Base-by-base conservation (phyloP, 805 yeast genomes). In the Ogataea neopini region DNA sequence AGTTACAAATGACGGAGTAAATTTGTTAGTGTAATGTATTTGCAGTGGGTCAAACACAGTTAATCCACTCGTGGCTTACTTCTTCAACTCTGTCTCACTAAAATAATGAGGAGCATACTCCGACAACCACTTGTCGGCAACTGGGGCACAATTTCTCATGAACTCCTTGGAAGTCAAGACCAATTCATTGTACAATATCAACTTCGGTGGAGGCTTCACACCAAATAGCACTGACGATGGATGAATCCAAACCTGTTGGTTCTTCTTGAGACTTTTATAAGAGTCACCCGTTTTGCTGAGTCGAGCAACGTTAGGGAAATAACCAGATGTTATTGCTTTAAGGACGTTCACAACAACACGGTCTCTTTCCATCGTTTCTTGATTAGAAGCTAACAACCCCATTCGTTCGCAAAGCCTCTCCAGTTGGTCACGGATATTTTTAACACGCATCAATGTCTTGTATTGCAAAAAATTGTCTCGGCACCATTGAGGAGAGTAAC, bases 91-190 rank as follows among this genome's bases (percentile, higher is more conserved):
- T 17, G 41, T 34, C 14, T 48, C 46, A 2, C 49, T 48, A 48
- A 59, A 68, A 58, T 49, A 81, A 53, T 84, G 88, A 1, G 90
- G 86, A 0, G 95, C 96, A 52, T 81, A 77, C 54, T 86, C 91
- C 1, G 63, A 63, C 13, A 91, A 66, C 94, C 96, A 87, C 40
- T 70, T 70, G 25, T 86, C 91, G 34, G 84, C 81, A 3, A 86
- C 72, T 0, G 89, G 80, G 65, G 87, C 78, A 59, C 90, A 83
- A 54, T 84, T 84, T 48, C 91, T 76, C 89, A 94, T 88, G 65
- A 82, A 92, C 68, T 91, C 97, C 62, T 84, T 88, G 20, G 89
- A 79, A 0, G 99, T 92, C 40, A 86, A 66, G 42, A 92, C 85
- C 57, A 92, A 70, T 51, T 92, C 95, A 59, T 90, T 89, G 63